Evolutionary conservation across 2,329 filamentous ascomycete species (phyloP), one percentile per base, ranked within the genome.

Genomic region (Xylaria sp.): DNA sequence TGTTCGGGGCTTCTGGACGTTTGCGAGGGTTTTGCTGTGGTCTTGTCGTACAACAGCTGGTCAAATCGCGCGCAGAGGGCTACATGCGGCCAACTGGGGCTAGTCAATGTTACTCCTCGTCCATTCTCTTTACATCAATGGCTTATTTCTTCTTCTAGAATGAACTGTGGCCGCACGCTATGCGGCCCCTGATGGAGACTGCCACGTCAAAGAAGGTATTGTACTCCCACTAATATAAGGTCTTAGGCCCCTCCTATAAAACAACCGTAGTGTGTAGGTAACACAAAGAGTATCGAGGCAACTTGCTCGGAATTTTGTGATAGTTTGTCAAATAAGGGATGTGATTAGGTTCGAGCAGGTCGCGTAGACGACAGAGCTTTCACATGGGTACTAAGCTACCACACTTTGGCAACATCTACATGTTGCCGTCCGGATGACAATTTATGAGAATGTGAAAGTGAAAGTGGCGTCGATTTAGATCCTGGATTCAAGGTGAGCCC

Each of bases 121-220:
- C 67, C 60, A 65, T 72, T 74, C 73, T 70, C 67, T 73, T 71
- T 72, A 72, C 65, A 67, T 67, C 55, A 63, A 70, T 72, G 71
- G 61, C 43, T 74, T 65, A 68, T 72, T 73, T 67, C 71, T 70
- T 69, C 65, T 70, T 65, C 63, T 73, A 72, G 74, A 75, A 73
- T 70, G 72, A 73, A 69, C 72, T 59, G 70, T 72, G 74, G 72
- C 72, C 75, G 70, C 71, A 70, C 60, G 66, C 52, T 52, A 68
- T 68, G 72, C 71, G 72, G 69, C 75, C 74, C 66, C 67, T 63
- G 60, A 74, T 74, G 74, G 74, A 68, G 73, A 75, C 72, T 75
- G 75, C 76, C 76, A 77, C 76, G 76, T 77, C 76, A 76, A 76
- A 68, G 72, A 69, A 62, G 71, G 68, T 68, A 68, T 69, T 73